Evolutionary conservation across 768 basidiomycete genomes (phyloP), one percentile per base, ranked within the genome.

Genomic region (Macrolepiota fuliginosa): DNA sequence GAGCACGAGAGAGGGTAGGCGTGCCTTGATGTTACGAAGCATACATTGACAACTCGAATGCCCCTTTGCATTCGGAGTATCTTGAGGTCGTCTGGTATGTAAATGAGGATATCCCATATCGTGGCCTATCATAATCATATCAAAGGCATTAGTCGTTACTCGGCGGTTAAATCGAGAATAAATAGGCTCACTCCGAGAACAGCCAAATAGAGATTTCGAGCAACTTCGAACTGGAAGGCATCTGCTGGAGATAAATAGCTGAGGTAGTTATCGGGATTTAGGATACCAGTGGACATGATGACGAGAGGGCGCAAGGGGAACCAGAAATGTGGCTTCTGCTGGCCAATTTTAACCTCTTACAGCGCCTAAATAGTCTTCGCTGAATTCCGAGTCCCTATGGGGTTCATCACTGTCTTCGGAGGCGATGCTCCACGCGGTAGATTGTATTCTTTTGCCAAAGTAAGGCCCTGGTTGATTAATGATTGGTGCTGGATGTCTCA

Each of bases 21-120:
- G 3, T 12, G 54, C 60, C 60, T 54, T 3, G 60, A 61, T 1
- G 45, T 49, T 22, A 55, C 36, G 32, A 61, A 61, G 37, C 53
- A 54, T 7, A 61, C n/a, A 10, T 39, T 50, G n/a, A 55, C 54
- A 4, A 35, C 60, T 12, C 42, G 29, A 37, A 55, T 49, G 42
- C 32, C 35, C 19, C 36, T 35, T 25, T 45, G 58, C 50, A 27
- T 61, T 15, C 53, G 42, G 13, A 61, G 4, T 19, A 61, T 61
- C 17, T 17, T n/a, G n/a, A 55, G 27, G 19, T 61, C 60, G 17
- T 54, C 60, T 9, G 60, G 60, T n/a, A 61, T 55, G 35, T 61
- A 61, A 25, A 54, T 35, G 35, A 61, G 60, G 54, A 61, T 61
- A 40, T 61, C 60, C 60, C 60, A 61, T 54, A 61, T 55, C 19